These are phyloP conservation scores for Amaranthus palmeri DNA, from an alignment of 148 eudicot genomes.

Conservation along the genomic window DNA sequence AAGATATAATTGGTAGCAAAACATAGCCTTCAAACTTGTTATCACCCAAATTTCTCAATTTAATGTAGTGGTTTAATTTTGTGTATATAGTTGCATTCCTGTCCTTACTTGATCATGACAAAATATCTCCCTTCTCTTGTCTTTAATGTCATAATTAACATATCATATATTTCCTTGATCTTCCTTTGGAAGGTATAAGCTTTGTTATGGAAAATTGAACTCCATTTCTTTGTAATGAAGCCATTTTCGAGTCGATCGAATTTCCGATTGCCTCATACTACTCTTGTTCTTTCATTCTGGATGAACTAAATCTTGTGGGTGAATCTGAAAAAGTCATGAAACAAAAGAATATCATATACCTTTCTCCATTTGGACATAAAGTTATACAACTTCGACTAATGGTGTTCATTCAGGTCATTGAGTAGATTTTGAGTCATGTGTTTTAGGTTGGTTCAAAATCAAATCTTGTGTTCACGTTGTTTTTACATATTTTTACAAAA, in stretches of 20 bases:
- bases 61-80: neutral
- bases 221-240: neutral
- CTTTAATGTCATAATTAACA: too few relatives aligned
- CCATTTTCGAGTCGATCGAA: neutral
- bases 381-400: too few relatives aligned
- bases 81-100: neutral
- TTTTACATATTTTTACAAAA: too few relatives aligned
- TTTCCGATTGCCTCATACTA: neutral
- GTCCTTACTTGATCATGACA: neutral
- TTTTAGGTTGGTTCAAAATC: too few relatives aligned
- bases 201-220: constrained; percentile 4
- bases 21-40: neutral
- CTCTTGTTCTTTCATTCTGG: constrained; percentile 7
- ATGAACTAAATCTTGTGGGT: constrained; percentile 18
- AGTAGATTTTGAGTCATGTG: too few relatives aligned
- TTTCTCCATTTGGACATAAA: too few relatives aligned
- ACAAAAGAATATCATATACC: neutral
- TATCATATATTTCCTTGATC: neutral
- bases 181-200: neutral
- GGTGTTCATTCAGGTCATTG: too few relatives aligned
- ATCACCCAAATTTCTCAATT: neutral
- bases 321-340: constrained; percentile 20
- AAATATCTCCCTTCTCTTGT: neutral
- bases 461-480: too few relatives aligned
- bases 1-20: neutral